phyloP scores from a whole-genome alignment of 2,329 filamentous ascomycete species.

The Alternaria sp. region DNA sequence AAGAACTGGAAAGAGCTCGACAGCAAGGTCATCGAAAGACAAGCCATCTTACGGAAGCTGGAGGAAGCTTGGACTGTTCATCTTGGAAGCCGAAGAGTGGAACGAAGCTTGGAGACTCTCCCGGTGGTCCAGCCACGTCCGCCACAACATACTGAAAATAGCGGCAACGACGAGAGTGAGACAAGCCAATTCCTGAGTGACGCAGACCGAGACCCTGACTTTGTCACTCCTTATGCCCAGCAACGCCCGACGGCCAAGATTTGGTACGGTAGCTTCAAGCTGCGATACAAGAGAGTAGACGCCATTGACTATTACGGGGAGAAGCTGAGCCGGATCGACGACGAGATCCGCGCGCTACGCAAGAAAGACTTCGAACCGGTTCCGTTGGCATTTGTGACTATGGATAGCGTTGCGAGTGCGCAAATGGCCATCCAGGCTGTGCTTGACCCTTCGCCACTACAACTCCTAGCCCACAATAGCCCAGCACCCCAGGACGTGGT shows the following conservation, averaged over 20 bases:
- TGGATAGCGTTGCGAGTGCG: slow-evolving; percentile 90
- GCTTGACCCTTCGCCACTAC: slow-evolving; percentile 86
- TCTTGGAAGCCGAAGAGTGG: slow-evolving; percentile 65
- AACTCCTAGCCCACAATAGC: slow-evolving; percentile 83
- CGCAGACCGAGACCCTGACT: slow-evolving; percentile 46
- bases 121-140: slow-evolving; percentile 60
- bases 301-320: slow-evolving; percentile 96
- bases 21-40: slow-evolving; percentile 72
- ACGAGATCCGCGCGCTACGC: slow-evolving; percentile 73
- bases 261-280: slow-evolving; percentile 77
- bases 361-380: slow-evolving; percentile 79
- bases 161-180: slow-evolving; percentile 60
- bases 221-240: slow-evolving; percentile 57
- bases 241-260: slow-evolving; percentile 74
- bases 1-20: slow-evolving; percentile 87
- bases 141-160: slow-evolving; percentile 40
- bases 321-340: slow-evolving; percentile 79
- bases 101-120: slow-evolving; percentile 58
- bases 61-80: slow-evolving; percentile 86
- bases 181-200: slow-evolving; percentile 67
- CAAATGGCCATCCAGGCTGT: slow-evolving; percentile 98
- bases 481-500: slow-evolving; percentile 92
- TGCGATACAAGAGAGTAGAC: slow-evolving; percentile 78
- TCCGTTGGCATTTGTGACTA: slow-evolving; percentile 92
- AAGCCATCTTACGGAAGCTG: slow-evolving; percentile 71